Percentiles rank a stretch among this genome's conserved stretches.
Evolutionary conservation across 2,329 filamentous ascomycete species (phyloP).

Genomic region (Helotiales sp.): DNA sequence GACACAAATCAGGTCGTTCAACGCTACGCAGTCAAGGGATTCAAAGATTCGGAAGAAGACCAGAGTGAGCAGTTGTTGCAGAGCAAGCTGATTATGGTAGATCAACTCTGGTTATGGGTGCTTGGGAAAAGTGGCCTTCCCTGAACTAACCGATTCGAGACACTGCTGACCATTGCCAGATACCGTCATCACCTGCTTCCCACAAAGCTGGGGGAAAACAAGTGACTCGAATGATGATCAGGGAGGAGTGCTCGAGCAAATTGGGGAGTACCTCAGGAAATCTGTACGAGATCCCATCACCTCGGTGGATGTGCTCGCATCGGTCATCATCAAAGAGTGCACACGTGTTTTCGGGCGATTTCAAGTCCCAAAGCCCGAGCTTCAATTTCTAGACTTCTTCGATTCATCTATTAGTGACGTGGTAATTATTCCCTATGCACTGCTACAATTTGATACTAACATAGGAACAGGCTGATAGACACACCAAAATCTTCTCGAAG

Average conservation of each 20-base stretch:
- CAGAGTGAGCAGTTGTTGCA: not conserved
- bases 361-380: not conserved
- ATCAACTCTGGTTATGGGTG: constrained; percentile 11
- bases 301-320: not conserved
- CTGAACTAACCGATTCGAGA: too few relatives aligned
- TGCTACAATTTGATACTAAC: too few relatives aligned
- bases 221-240: not conserved
- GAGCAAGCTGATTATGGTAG: not conserved
- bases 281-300: not conserved
- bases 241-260: not conserved
- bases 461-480: too few relatives aligned
- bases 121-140: not conserved
- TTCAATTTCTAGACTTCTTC: constrained; percentile 7
- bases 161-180: too few relatives aligned
- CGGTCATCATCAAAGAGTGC: constrained; percentile 2
- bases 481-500: not conserved
- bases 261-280: not conserved
- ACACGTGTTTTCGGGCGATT: not conserved
- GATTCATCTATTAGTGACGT: constrained; percentile 1
- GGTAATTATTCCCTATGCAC: too few relatives aligned
- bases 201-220: not conserved
- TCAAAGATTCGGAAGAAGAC: not conserved
- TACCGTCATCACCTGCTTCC: constrained; percentile 5
- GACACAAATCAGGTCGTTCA: not conserved
- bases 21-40: not conserved